Evolutionary conservation across 2,329 filamentous ascomycete genomes (phyloP).

Genomic region (Verticillium alfalfae): DNA sequence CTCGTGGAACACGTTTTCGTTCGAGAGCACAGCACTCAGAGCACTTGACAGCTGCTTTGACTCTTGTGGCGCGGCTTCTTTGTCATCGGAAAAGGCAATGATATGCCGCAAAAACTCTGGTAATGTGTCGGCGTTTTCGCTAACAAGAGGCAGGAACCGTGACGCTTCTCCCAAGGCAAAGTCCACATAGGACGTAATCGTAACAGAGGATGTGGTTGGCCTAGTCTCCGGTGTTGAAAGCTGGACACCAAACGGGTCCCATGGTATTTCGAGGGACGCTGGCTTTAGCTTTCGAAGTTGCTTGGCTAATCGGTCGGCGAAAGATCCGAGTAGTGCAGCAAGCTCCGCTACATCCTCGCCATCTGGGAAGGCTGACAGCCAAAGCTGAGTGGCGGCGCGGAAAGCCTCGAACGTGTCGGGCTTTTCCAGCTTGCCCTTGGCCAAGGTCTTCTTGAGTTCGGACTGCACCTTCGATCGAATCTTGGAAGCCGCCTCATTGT

Average conservation of each 20-base stretch:
- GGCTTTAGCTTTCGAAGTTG: conserved; percentile 2
- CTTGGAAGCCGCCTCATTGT: conserved; percentile 18
- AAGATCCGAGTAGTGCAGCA: conserved; percentile 23
- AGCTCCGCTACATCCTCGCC: conserved; percentile 20
- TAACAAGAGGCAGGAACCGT: conserved; percentile 6
- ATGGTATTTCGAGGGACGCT: neutral
- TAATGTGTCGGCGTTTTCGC: conserved; percentile 1
- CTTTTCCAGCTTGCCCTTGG: conserved; percentile 22
- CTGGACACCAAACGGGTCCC: neutral
- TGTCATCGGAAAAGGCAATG: neutral
- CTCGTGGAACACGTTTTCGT: conserved; percentile 31
- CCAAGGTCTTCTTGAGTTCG: conserved; percentile 24
- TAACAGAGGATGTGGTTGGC: neutral
- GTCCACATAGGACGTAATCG: neutral
- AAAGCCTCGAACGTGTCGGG: conserved; percentile 33
- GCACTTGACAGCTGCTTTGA: conserved; percentile 11
- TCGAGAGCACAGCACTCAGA: conserved; percentile 25
- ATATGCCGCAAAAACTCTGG: conserved; percentile 5
- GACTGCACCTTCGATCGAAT: conserved; percentile 27
- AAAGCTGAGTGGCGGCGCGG: conserved; percentile 30
- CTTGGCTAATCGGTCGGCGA: conserved; percentile 24
- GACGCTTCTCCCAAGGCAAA: conserved; percentile 6
- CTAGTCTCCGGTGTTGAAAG: neutral
- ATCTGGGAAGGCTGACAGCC: conserved; percentile 31
- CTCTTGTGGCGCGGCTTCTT: neutral